These are phyloP conservation scores for Pelargonium fulgidum DNA, from an alignment of 441 rosid species.

Conservation along the genomic window DNA sequence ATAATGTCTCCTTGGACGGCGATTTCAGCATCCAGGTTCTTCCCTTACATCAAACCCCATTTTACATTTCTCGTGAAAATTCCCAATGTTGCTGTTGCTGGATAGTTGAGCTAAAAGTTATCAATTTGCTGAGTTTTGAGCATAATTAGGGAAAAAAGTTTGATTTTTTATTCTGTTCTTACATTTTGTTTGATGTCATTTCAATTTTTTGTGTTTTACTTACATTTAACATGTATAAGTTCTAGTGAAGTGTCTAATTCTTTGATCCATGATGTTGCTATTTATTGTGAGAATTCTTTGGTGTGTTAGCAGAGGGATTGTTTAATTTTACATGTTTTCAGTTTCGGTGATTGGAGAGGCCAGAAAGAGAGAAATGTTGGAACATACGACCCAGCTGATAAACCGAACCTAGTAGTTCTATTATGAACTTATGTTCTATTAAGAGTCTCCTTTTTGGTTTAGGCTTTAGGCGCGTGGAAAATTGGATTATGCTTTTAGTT, in stretches of 20 bases:
- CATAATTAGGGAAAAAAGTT: not conserved
- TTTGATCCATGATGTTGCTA: not conserved
- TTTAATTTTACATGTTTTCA: not conserved
- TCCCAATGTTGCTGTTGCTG: not conserved
- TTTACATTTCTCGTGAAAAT: too few species aligned
- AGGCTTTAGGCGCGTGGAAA: too few species aligned
- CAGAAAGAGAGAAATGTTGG: not conserved
- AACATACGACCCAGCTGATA: not conserved
- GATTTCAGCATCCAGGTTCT: slow-evolving; percentile 87
- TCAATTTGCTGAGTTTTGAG: not conserved
- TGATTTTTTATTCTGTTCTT: not conserved
- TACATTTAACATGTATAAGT: too few species aligned
- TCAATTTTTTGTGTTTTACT: too few species aligned
- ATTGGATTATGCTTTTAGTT: not conserved
- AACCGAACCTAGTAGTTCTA: not conserved
- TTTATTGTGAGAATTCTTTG: not conserved
- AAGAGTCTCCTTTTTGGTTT: too few species aligned
- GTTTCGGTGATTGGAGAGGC: not conserved
- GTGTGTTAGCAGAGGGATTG: not conserved
- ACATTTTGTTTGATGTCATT: too few species aligned
- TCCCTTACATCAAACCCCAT: too few species aligned
- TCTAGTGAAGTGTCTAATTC: too few species aligned
- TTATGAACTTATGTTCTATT: not conserved
- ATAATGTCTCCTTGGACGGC: slow-evolving; percentile 83
- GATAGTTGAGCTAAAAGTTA: not conserved